Evolutionary conservation across 495 filamentous ascomycete species (phyloP), one percentile per base, ranked within the genome.

Genomic region (Penicillium steckii): DNA sequence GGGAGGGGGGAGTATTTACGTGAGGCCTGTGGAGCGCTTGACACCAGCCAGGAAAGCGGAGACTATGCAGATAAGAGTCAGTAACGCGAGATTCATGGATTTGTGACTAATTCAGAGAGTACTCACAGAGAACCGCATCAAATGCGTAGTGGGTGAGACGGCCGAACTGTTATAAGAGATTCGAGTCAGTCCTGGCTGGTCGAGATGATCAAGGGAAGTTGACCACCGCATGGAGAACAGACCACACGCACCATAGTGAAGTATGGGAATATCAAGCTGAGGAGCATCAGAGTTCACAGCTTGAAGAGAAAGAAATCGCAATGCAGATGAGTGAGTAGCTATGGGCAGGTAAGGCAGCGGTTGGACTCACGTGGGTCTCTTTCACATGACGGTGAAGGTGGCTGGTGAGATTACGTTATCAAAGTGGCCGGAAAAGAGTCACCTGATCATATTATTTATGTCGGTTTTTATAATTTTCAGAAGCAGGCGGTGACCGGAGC

Each of bases 21-120:
- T 96, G 67, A 98, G 80, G 64, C 94, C 94, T 32, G 94, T 97
- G 48, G 91, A 95, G 41, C 94, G 90, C 71, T 94, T 91, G 75
- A 98, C 89, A 60, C 94, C 94, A 17, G 94, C 94, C 38, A 98
- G 88, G 65, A 97, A 91, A 50, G 94, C 88, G 40, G 94, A 98
- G 71, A 98, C 88, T 94, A 60, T 33, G 25, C 37, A 38, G 15
- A 15, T 40, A 42, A 40, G 47, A 17, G 57, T 72, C 57, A 73
- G 62, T 43, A 24, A 37, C 33, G 12, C 15, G 48, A n/a, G n/a
- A n/a, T 43, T 46, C 30, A 49, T 10, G 44, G 19, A 21, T 49
- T 53, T 19, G 55, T 9, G 22, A 13, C 15, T 15, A 22, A 40
- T 23, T 18, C 45, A 47, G 19, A 48, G n/a, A 49, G 26, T 26